Conservation (phyloP, 2,329 filamentous ascomycete genomes). For the Epichloe festucae region DNA sequence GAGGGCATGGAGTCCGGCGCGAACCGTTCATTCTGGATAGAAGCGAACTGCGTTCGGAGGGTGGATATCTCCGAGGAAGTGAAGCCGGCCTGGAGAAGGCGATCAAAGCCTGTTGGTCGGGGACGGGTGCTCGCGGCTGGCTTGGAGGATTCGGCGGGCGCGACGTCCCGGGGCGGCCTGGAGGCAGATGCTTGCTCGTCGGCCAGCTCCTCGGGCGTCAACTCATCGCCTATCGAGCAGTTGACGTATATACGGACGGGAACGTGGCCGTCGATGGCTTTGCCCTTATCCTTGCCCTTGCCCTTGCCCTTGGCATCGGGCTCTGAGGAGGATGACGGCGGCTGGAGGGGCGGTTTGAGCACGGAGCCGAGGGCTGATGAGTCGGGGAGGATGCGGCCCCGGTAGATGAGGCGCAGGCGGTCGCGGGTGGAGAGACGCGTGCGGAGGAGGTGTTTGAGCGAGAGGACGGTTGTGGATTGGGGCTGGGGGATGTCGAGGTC, state of each 20-base stretch:
- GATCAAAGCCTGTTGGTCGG: conserved; percentile 64
- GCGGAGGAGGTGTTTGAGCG: conserved; percentile 74
- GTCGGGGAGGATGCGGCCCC: conserved; percentile 76
- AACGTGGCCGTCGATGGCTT: conserved; percentile 32
- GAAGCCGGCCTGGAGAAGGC: conserved; percentile 71
- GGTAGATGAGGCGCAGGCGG: conserved; percentile 78
- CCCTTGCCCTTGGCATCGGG: conserved; percentile 31
- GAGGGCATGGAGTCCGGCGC: conserved; percentile 84
- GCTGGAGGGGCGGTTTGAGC: conserved; percentile 50
- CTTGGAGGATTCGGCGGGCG: conserved; percentile 11
- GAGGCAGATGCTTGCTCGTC: conserved; percentile 44
- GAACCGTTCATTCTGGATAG: conserved; percentile 67
- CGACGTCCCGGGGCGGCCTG: conserved; percentile 33
- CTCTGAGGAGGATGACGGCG: conserved; percentile 29
- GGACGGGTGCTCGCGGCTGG: conserved; percentile 16
- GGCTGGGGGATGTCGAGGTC: conserved; percentile 60
- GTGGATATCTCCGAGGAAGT: conserved; percentile 70
- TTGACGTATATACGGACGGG: conserved; percentile 65
- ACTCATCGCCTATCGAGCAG: conserved; percentile 73
- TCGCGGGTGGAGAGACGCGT: conserved; percentile 52
- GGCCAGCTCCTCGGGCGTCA: conserved; percentile 56
- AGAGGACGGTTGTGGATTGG: conserved; percentile 55
- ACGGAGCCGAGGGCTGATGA: conserved; percentile 52
- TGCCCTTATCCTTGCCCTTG: conserved; percentile 52
- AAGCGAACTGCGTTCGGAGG: conserved; percentile 77